These are phyloP conservation scores for barrel medic (Medicago truncatula) DNA, from an alignment of 306 rosid species.

Conservation along the genomic window DNA sequence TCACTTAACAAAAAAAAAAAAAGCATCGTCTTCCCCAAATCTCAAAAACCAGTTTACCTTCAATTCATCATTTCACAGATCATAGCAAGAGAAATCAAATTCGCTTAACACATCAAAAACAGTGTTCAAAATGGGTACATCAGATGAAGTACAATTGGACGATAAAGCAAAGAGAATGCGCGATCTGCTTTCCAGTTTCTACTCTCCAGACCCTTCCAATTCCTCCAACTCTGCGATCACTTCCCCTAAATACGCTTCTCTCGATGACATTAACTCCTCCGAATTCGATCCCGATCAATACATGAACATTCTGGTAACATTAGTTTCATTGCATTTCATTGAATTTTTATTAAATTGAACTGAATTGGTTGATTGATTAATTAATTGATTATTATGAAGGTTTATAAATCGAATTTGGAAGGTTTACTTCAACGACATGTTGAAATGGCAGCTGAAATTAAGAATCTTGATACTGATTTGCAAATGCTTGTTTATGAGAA, in stretches of 20 bases:
- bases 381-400: slow-evolving; percentile 47
- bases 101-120: neutral
- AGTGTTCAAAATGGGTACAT: slow-evolving; percentile 56
- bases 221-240: slow-evolving; percentile 49
- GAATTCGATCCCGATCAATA: slow-evolving; percentile 87
- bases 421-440: slow-evolving; percentile 82
- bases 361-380: neutral
- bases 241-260: slow-evolving; percentile 54
- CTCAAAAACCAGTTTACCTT: neutral
- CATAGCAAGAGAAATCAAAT: neutral
- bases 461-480: slow-evolving; percentile 95
- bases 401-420: slow-evolving; percentile 73
- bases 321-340: slow-evolving; percentile 1
- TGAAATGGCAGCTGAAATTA: slow-evolving; percentile 93
- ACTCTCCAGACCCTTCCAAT: slow-evolving; percentile 77
- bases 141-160: slow-evolving; percentile 63
- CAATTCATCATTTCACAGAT: slow-evolving; percentile 12
- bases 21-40: slow-evolving; percentile 4
- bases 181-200: slow-evolving; percentile 95
- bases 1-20: neutral
- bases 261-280: slow-evolving; percentile 78
- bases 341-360: neutral
- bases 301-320: slow-evolving; percentile 79
- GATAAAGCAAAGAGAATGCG: slow-evolving; percentile 95
- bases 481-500: slow-evolving; percentile 96